Percentiles rank a stretch among this genome's conserved stretches.
phyloP scores from a whole-genome alignment of 2,329 filamentous ascomycete genomes.

The Trichothecium roseum region DNA sequence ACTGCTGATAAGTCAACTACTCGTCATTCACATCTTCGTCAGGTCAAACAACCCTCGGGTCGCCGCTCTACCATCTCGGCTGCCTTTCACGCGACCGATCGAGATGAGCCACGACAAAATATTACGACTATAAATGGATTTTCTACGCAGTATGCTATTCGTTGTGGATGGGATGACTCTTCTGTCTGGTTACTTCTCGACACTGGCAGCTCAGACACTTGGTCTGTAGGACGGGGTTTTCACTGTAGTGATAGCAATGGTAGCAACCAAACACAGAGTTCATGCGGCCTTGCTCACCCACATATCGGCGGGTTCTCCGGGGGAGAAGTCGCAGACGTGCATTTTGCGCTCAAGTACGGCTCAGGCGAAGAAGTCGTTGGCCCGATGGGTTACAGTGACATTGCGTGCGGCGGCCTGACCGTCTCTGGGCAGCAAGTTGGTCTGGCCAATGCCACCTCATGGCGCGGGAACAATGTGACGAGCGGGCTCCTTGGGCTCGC shows the following conservation, averaged over 20 bases:
- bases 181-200: slow-evolving; percentile 34
- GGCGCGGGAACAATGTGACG: slow-evolving; percentile 41
- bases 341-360: slow-evolving; percentile 35
- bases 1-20: slow-evolving; percentile 16
- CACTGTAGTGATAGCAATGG: slow-evolving; percentile 28
- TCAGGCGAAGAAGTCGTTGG: slow-evolving; percentile 38
- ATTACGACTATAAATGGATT: slow-evolving; percentile 24
- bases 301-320: slow-evolving; percentile 28
- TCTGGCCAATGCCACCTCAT: slow-evolving; percentile 37
- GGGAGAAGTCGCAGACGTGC: slow-evolving; percentile 26
- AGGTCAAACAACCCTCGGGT: slow-evolving; percentile 13
- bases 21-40: slow-evolving; percentile 22
- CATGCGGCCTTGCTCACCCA: slow-evolving; percentile 30
- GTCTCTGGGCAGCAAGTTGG: slow-evolving; percentile 36
- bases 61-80: slow-evolving; percentile 18
- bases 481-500: slow-evolving; percentile 40
- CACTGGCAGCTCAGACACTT: slow-evolving; percentile 42
- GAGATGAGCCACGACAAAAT: slow-evolving; percentile 18
- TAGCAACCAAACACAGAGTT: slow-evolving; percentile 14
- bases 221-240: slow-evolving; percentile 31
- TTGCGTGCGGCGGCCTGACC: slow-evolving; percentile 32
- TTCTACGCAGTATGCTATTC: slow-evolving; percentile 31
- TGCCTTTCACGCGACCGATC: slow-evolving; percentile 11
- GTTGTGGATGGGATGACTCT: slow-evolving; percentile 27
- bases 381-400: slow-evolving; percentile 34